Conservation (phyloP, 75 land plant species). For the Sequoiadendron giganteum region DNA sequence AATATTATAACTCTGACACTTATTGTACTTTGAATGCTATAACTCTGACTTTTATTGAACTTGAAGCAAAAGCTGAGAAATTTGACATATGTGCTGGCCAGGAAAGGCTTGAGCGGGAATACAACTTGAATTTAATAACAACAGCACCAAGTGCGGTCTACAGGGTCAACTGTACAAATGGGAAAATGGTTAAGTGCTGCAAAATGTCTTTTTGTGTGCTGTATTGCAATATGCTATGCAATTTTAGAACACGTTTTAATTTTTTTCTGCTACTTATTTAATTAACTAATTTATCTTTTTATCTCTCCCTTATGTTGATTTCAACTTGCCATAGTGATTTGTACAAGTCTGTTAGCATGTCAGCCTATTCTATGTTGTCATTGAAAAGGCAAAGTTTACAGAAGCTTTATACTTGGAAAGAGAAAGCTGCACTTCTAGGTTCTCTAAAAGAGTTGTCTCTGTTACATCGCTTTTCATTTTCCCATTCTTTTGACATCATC, state of each 20-base stretch:
- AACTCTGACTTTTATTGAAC: background rate
- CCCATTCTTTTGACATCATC: background rate
- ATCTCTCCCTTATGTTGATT: background rate
- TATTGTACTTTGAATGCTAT: background rate
- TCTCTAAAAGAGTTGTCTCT: background rate
- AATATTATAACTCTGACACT: background rate
- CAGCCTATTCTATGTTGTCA: background rate
- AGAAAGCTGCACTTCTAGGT: background rate
- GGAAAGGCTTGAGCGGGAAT: conserved; percentile 99
- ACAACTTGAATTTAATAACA: conserved; percentile 83
- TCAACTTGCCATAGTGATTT: background rate
- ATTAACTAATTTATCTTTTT: background rate
- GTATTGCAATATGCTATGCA: background rate
- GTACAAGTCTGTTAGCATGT: background rate
- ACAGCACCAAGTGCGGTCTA: conserved; percentile 99
- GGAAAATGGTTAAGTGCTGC: conserved; percentile 49
- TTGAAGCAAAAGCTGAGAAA: background rate
- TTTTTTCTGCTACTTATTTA: background rate
- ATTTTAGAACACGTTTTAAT: background rate
- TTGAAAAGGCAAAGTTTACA: background rate
- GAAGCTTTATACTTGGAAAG: background rate
- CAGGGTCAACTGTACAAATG: conserved; percentile 67
- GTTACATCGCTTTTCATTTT: background rate
- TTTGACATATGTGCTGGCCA: conserved; percentile 30
- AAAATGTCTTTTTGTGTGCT: background rate